Percentiles rank a stretch among this genome's conserved stretches.
Evolutionary conservation across 495 filamentous ascomycete genomes (phyloP).

Genomic region (Diplogelasinospora grovesii): DNA sequence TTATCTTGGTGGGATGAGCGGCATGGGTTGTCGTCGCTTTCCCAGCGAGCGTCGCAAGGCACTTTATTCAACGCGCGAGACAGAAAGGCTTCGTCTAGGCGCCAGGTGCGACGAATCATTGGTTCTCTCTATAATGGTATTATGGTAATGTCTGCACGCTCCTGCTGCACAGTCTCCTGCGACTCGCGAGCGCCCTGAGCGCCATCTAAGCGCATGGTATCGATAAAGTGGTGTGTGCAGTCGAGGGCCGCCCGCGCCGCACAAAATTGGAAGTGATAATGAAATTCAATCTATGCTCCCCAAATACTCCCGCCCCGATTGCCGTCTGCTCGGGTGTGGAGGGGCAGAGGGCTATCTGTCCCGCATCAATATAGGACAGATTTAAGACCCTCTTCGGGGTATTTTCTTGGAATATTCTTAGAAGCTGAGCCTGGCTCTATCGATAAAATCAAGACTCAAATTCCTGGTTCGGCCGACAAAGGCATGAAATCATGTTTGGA

Average conservation of each 20-base stretch:
- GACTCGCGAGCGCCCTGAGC: too few relatives aligned
- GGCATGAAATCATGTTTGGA: conserved; percentile 15
- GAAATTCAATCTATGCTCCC: conserved; percentile 3
- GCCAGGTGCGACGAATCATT: too few relatives aligned
- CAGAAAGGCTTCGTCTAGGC: too few relatives aligned
- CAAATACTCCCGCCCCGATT: background rate
- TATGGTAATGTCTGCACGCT: background rate
- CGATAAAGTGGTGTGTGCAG: conserved; percentile 1
- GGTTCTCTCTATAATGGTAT: too few relatives aligned
- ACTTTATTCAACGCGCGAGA: too few relatives aligned
- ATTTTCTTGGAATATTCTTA: conserved; percentile 1
- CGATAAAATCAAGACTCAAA: background rate
- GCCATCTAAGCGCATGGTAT: conserved; percentile 12
- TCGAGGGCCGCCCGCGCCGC: conserved; percentile 7
- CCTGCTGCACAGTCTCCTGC: background rate
- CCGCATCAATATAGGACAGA: too few relatives aligned
- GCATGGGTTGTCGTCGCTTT: too few relatives aligned
- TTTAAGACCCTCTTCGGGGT: too few relatives aligned
- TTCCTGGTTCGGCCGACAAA: conserved; percentile 15
- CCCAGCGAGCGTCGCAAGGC: too few relatives aligned
- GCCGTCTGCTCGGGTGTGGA: too few relatives aligned
- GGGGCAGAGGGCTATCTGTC: too few relatives aligned
- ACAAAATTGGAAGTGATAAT: background rate
- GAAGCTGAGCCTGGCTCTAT: background rate
- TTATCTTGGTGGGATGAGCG: too few relatives aligned